Base-by-base conservation (phyloP, 805 yeast genomes). In the Cyberlindnera mycetangii region DNA sequence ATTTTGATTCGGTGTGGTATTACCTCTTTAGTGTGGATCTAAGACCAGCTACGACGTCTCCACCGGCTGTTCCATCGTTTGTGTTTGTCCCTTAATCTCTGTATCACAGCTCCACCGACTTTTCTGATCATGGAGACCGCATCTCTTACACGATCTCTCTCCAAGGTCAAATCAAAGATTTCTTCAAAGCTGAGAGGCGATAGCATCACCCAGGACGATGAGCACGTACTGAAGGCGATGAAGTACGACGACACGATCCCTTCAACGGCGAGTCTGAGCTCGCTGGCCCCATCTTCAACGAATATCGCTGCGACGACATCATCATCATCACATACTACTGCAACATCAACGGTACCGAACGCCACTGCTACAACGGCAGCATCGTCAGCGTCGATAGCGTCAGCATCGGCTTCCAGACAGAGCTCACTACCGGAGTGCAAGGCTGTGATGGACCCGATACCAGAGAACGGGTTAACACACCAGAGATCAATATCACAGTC, bases 121-220 rank as follows among this genome's bases (percentile, higher is more conserved):
- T 12, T 24, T 28, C 14, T 10, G 7, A 6, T 9, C 19, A 33
- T 33, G 24, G 37, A 34, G 28, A 39, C 10, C 39, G 34, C 45
- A 17, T 40, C 57, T 10, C 42, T 57, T 21, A 52, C 59, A 28
- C 50, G 59, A 41, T 57, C 61, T 1, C 38, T 57, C 7, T 49
- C 58, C 1, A 54, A 49, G 38, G 58, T 57, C 32, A 55, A 50
- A 42, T 49, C 54, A 16, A 56, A 50, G 39, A 12, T 57, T 21
- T 45, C 54, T 14, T 48, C 52, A 2, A 56, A 47, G 33, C 54
- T 56, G 47, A 32, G 44, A 25, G 10, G 35, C 5, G 45, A 44
- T 19, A 24, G 45, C 21, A 17, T 21, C 16, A 8, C 39, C 7
- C 41, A 44, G 3, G 53, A 50, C 10, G 54, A 50, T 2, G 46